phyloP scores from a whole-genome alignment of 768 basidiomycete genomes.

The Podaxis sp. region DNA sequence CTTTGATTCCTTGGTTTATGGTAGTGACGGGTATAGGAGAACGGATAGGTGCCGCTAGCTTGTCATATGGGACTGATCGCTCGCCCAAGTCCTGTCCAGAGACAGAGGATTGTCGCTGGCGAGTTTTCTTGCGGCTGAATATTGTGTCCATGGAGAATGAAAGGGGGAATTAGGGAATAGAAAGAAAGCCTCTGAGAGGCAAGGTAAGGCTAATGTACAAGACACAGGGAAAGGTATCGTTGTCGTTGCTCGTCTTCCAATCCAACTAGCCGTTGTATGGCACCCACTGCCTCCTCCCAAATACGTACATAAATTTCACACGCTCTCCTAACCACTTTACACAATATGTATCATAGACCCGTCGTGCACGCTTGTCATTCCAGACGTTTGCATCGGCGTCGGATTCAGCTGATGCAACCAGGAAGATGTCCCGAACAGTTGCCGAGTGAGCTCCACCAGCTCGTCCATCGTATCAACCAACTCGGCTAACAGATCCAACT shows the following conservation, averaged over 20 bases:
- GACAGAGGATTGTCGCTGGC: conserved; percentile 61
- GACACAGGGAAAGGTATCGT: conserved; percentile 9
- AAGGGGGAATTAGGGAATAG: conserved; percentile 1
- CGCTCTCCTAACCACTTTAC: not conserved
- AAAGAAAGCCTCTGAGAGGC: conserved; percentile 1
- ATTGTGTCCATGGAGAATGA: conserved; percentile 55
- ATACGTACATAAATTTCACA: conserved; percentile 6
- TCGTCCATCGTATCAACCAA: conserved; percentile 43
- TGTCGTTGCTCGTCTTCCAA: not conserved
- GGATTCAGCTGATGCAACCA: conserved; percentile 31
- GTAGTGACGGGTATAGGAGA: conserved; percentile 61
- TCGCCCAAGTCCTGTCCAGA: conserved; percentile 63
- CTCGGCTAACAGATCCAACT: conserved; percentile 39
- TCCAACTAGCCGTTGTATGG: not conserved
- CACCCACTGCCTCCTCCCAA: not conserved
- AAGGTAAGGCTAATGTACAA: conserved; percentile 15
- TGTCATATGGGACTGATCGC: conserved; percentile 73
- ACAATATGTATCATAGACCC: not conserved
- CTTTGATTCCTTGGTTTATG: conserved; percentile 54
- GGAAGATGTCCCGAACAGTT: conserved; percentile 43
- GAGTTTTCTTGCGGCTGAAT: conserved; percentile 64
- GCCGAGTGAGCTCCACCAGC: conserved; percentile 37
- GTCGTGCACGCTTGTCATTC: conserved; percentile 13
- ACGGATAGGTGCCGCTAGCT: conserved; percentile 52
- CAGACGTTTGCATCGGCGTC: conserved; percentile 12